phyloP scores from a whole-genome alignment of 2,329 filamentous ascomycete genomes.

The Nannizziopsis barbatae region DNA sequence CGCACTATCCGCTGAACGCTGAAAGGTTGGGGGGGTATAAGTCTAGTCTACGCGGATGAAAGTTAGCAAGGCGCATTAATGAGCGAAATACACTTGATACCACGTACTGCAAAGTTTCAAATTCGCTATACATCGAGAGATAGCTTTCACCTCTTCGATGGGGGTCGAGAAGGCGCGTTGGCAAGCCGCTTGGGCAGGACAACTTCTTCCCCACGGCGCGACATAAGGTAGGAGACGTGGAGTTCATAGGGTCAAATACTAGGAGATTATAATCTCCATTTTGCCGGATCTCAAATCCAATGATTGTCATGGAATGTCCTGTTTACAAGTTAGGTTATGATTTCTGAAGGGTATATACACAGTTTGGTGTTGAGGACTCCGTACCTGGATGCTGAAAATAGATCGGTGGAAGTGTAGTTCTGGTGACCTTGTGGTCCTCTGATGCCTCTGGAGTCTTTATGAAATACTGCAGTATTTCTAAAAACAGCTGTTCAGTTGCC shows the following conservation, averaged over 20 bases:
- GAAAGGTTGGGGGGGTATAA: background rate
- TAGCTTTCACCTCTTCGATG: slow-evolving; percentile 63
- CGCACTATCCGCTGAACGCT: too few species aligned
- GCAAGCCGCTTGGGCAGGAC: slow-evolving; percentile 29
- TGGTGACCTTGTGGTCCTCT: slow-evolving; percentile 50
- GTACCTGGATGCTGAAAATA: slow-evolving; percentile 76
- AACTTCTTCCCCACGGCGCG: slow-evolving; percentile 43
- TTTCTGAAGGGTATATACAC: background rate
- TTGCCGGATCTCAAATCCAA: slow-evolving; percentile 63
- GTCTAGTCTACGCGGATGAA: background rate
- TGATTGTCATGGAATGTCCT: slow-evolving; percentile 82
- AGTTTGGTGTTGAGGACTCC: slow-evolving; percentile 9
- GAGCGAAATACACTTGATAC: background rate
- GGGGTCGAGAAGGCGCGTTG: slow-evolving; percentile 50
- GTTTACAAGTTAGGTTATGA: background rate
- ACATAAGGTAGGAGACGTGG: slow-evolving; percentile 53
- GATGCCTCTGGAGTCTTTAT: slow-evolving; percentile 40
- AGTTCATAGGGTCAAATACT: slow-evolving; percentile 80
- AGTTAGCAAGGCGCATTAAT: background rate
- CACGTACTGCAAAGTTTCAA: slow-evolving; percentile 62
- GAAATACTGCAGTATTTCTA: slow-evolving; percentile 68
- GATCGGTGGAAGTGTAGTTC: slow-evolving; percentile 66
- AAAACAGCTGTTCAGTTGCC: slow-evolving; percentile 47
- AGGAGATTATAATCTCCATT: slow-evolving; percentile 59
- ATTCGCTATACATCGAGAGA: slow-evolving; percentile 59